A percentile compares a stretch with the other conserved stretches of the same genome.
These are phyloP conservation scores for Pleurotus ostreatus DNA, from an alignment of 768 basidiomycete genomes.

Conservation along the genomic window DNA sequence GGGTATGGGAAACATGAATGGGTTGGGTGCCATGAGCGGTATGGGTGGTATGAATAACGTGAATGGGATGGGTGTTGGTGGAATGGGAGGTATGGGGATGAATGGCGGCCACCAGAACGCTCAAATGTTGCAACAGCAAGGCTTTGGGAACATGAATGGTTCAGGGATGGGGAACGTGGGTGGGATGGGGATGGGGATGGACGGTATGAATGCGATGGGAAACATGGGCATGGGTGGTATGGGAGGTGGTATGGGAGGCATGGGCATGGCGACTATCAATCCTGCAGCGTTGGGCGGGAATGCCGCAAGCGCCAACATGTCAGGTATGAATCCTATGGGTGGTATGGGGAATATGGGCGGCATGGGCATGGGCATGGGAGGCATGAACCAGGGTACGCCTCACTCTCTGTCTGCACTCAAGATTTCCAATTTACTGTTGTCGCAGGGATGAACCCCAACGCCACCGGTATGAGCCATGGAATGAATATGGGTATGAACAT, in stretches of 20 bases:
- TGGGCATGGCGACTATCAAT: background rate
- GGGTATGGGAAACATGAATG: slow-evolving; percentile 16
- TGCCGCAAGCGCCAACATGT: background rate
- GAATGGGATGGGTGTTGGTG: slow-evolving; percentile 14
- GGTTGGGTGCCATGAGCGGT: slow-evolving; percentile 13
- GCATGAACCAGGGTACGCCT: background rate
- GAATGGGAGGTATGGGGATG: slow-evolving; percentile 9
- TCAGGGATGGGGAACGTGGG: background rate
- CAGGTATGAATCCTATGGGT: background rate
- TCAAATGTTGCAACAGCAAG: background rate
- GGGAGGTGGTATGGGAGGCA: slow-evolving; percentile 1
- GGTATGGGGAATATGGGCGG: background rate
- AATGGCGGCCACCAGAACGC: slow-evolving; percentile 5
- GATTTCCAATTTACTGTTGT: background rate
- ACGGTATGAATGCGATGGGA: background rate
- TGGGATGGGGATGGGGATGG: slow-evolving; percentile 6
- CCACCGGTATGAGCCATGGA: background rate
- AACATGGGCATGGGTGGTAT: background rate
- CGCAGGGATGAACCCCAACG: background rate
- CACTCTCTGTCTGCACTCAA: background rate
- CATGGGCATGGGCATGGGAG: slow-evolving; percentile 1
- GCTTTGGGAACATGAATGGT: background rate
- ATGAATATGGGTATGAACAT: slow-evolving; percentile 3
- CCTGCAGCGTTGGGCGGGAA: background rate
- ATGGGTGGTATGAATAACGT: slow-evolving; percentile 10